These are phyloP conservation scores for Leccinum barrowsii DNA, from an alignment of 768 basidiomycete species.

Conservation along the genomic window DNA sequence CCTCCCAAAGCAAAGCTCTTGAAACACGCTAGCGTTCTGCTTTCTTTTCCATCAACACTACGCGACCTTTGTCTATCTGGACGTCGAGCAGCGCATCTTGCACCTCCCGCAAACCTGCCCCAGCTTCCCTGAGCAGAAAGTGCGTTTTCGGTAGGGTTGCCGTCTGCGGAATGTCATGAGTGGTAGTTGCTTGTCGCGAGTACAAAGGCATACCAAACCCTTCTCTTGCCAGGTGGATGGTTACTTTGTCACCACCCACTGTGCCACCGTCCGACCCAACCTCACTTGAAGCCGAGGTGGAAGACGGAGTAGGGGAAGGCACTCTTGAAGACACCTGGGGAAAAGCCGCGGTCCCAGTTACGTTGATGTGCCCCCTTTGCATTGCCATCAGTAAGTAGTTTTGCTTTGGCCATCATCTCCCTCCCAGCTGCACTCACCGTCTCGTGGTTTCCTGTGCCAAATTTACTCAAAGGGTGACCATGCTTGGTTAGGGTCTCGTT, in stretches of 20 bases:
- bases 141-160: conserved; percentile 74
- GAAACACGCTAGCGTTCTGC: conserved; percentile 54
- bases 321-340: conserved; percentile 53
- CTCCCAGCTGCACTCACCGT: conserved; percentile 65
- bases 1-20: too few species aligned
- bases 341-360: conserved; percentile 25
- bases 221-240: conserved; percentile 73
- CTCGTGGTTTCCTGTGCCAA: conserved; percentile 82
- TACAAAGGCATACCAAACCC: conserved; percentile 66
- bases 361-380: conserved; percentile 23
- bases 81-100: conserved; percentile 59
- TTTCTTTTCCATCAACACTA: conserved; percentile 76
- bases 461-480: conserved; percentile 87
- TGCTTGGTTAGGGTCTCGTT: conserved; percentile 80
- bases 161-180: conserved; percentile 37
- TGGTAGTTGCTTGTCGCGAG: neutral
- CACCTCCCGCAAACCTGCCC: conserved; percentile 47
- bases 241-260: conserved; percentile 81
- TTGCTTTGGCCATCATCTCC: conserved; percentile 49
- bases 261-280: conserved; percentile 70
- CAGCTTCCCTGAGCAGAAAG: conserved; percentile 70
- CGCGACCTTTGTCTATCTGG: conserved; percentile 55
- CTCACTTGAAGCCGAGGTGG: conserved; percentile 50
- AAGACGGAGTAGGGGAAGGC: conserved; percentile 58
- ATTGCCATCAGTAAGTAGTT: conserved; percentile 27